phyloP scores from a whole-genome alignment of 2,329 filamentous ascomycete genomes.

The Fusarium neocosmosporiellum region DNA sequence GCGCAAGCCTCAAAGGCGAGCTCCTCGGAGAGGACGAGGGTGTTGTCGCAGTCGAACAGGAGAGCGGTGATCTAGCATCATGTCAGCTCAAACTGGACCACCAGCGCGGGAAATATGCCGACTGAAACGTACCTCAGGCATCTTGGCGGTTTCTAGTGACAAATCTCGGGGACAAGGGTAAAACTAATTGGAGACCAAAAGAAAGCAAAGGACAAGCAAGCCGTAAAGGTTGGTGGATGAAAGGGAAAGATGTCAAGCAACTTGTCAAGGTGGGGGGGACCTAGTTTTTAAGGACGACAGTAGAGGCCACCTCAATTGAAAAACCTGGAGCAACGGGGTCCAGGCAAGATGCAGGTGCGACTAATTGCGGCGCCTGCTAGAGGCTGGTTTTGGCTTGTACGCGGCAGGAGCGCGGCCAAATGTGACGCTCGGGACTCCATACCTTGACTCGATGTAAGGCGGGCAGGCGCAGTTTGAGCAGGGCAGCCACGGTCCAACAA shows the following conservation, averaged over 20 bases:
- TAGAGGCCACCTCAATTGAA: slow-evolving; percentile 22
- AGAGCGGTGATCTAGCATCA: slow-evolving; percentile 69
- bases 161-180: neutral
- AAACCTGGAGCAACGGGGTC: slow-evolving; percentile 21
- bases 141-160: slow-evolving; percentile 40
- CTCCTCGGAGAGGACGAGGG: slow-evolving; percentile 90
- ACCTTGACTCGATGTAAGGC: slow-evolving; percentile 23
- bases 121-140: slow-evolving; percentile 47
- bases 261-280: slow-evolving; percentile 30
- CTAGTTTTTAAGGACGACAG: slow-evolving; percentile 58
- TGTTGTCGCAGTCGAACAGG: slow-evolving; percentile 88
- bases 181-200: slow-evolving; percentile 20
- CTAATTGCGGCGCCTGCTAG: slow-evolving; percentile 18
- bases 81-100: neutral
- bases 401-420: slow-evolving; percentile 16
- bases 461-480: slow-evolving; percentile 8
- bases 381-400: slow-evolving; percentile 17
- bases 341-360: slow-evolving; percentile 21
- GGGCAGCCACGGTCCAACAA: neutral
- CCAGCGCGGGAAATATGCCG: neutral
- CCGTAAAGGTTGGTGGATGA: slow-evolving; percentile 19
- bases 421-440: slow-evolving; percentile 13
- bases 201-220: slow-evolving; percentile 17
- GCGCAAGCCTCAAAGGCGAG: slow-evolving; percentile 93
- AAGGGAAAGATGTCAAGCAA: slow-evolving; percentile 17